A percentile compares a stretch with the other conserved stretches of the same genome.
phyloP scores from a whole-genome alignment of 805 yeast species.

The Tetrapisispora fleetii region DNA sequence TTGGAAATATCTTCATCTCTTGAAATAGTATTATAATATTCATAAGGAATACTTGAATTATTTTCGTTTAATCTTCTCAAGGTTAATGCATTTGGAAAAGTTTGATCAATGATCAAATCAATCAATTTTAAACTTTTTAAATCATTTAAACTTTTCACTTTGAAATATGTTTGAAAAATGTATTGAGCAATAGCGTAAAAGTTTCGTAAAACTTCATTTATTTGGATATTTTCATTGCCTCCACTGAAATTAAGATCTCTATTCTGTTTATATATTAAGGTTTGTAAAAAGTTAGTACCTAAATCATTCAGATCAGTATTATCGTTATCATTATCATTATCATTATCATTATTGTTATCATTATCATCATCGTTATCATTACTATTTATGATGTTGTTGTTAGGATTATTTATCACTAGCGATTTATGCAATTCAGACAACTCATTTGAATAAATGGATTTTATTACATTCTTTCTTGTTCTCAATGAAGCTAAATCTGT shows the following conservation, averaged over 20 bases:
- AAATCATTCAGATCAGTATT: not conserved
- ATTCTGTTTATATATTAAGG: conserved; percentile 14
- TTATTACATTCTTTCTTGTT: not conserved
- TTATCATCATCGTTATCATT: not conserved
- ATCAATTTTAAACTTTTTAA: conserved; percentile 16
- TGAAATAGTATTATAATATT: conserved; percentile 27
- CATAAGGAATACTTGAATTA: conserved; percentile 18
- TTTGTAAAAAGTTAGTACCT: conserved; percentile 13
- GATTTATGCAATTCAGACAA: not conserved
- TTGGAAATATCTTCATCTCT: conserved; percentile 25
- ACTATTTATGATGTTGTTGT: not conserved
- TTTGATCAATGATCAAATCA: conserved; percentile 29
- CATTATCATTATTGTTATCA: not conserved
- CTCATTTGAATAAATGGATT: not conserved
- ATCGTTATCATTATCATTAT: not conserved
- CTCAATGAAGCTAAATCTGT: not conserved
- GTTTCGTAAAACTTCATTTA: conserved; percentile 10
- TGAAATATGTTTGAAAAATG: conserved; percentile 24
- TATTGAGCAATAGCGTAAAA: conserved; percentile 24
- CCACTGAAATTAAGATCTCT: conserved; percentile 5
- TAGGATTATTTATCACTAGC: not conserved
- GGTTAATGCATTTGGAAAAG: conserved; percentile 28
- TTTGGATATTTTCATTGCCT: not conserved
- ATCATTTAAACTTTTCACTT: conserved; percentile 13
- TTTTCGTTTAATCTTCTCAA: conserved; percentile 26